These are phyloP conservation scores for Limonium bicolor DNA, from an alignment of 148 eudicot genomes.

Conservation along the genomic window DNA sequence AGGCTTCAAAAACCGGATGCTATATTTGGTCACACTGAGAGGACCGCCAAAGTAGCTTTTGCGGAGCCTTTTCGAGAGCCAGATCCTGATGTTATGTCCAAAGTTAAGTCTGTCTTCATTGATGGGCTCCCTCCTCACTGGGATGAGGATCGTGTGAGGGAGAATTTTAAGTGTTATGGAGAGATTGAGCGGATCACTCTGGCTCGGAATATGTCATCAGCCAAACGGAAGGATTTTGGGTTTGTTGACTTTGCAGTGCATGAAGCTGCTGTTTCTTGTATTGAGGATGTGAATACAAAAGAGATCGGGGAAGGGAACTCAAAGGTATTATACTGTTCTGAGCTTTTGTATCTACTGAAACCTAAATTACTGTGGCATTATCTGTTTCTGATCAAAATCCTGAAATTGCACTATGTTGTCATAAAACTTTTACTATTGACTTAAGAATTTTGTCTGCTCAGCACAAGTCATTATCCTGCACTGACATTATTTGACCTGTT, in stretches of 20 bases:
- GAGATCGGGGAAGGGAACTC: conserved; percentile 51
- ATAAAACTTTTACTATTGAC: too few relatives aligned
- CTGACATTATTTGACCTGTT: not conserved
- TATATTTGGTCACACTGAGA: conserved; percentile 69
- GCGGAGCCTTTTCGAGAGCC: conserved; percentile 88
- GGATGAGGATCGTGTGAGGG: conserved; percentile 74
- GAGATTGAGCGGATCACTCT: conserved; percentile 56
- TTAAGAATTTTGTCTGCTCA: too few relatives aligned
- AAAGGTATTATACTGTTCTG: conserved; percentile 28
- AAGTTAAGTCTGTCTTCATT: conserved; percentile 76
- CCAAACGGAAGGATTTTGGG: conserved; percentile 86
- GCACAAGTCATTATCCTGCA: too few relatives aligned
- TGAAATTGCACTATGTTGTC: too few relatives aligned
- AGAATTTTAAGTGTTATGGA: conserved; percentile 47
- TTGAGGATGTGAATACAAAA: conserved; percentile 46
- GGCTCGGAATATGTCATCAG: conserved; percentile 69
- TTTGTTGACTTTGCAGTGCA: conserved; percentile 72
- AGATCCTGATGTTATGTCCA: conserved; percentile 79
- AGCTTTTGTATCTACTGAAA: not conserved
- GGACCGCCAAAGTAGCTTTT: conserved; percentile 82
- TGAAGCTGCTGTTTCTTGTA: conserved; percentile 78
- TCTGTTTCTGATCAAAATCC: too few relatives aligned
- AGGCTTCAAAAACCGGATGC: conserved; percentile 85
- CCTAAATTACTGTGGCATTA: too few relatives aligned
- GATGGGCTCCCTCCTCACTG: conserved; percentile 78